Evolutionary conservation across 2,329 filamentous ascomycete species (phyloP), one percentile per base, ranked within the genome.

Genomic region (Emergomyces africanus): DNA sequence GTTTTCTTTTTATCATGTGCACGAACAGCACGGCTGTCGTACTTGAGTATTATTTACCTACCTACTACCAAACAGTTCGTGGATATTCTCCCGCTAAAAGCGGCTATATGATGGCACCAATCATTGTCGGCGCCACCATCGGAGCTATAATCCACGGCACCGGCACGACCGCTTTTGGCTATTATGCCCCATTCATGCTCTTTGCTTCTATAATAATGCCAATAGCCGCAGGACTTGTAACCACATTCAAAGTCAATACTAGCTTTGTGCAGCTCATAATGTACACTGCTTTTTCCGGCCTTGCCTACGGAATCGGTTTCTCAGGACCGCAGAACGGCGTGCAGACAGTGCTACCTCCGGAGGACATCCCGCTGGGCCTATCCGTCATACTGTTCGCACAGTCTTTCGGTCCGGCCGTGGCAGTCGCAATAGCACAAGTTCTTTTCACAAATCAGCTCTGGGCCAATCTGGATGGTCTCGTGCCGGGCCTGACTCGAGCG

Each of bases 401-500:
- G 60, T 71, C 66, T 25, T 68, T 75, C 55, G 74, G 73, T 0
- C 72, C 71, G 2, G 72, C 72, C 0, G 64, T 83, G 0, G 81
- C 81, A 61, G 74, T 83, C 53, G 75, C 76, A 1, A 77, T 81
- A 56, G 80, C 73, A 1, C 78, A 82, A 63, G 78, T 75, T 56
- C 72, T 82, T 28, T 80, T 83, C 61, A 75, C 73, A 51, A 80
- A 80, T 63, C 68, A 71, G 9, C 73, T 84, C 41, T 44, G 41
- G 41, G 2, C 41, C 9, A 44, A 44, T 23, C 41, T 44, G n/a
- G n/a, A 23, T 23, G n/a, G 41, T 23, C n/a, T 44, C 20, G n/a
- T 44, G n/a, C 41, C 41, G 6, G 41, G 41, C 41, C 41, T 44
- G n/a, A 44, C 18, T 8, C 41, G n/a, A 44, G n/a, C 41, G 5